Base-by-base conservation (phyloP, 2,329 filamentous ascomycete species). In the Hypoxylon sp. region DNA sequence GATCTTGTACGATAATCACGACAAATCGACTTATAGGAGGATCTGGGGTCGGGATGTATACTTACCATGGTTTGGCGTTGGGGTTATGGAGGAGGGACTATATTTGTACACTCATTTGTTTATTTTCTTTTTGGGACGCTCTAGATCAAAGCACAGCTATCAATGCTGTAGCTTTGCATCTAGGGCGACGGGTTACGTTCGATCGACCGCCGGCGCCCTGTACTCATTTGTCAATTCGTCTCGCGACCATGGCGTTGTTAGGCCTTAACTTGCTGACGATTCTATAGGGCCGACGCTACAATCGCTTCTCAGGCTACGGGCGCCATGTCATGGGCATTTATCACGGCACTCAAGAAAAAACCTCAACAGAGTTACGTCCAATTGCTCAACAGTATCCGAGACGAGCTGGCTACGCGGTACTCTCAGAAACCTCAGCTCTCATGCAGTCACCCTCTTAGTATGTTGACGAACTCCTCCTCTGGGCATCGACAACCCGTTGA, bases 321-420 rank as follows among this genome's bases (percentile, higher is more conserved):
- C 57, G 95, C 95, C 78, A 98, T 99, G 95, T 97, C 93, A 3
- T 97, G 91, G 88, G 95, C 95, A 1, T 99, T 99, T 78, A 95
- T 99, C 77, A 89, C 86, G 1, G 90, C 94, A 19, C 85, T 98
- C 74, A 94, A 91, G 83, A 93, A 94, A 82, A 97, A 97, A 75
- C 93, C 93, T 0, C 90, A 97, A 76, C 95, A 98, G 82, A 97
- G 91, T 80, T 99, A 99, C 75, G 92, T 98, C 52, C 90, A 97
- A 82, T 83, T 99, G 60, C 85, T 99, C 70, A 98, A 97, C 84
- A 97, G 90, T 78, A 94, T 99, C 73, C 91, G 95, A 60, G 94
- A 97, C 59, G 90, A 97, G 74, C 83, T 99, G 62, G 82, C 91
- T 69, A 87, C 87, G 39, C 95, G 96, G 77, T 99, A 99, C 77